A percentile compares a stretch with the other conserved stretches of the same genome.
These are phyloP conservation scores for Clitoria ternatea DNA, from an alignment of 306 rosid genomes.

Conservation along the genomic window DNA sequence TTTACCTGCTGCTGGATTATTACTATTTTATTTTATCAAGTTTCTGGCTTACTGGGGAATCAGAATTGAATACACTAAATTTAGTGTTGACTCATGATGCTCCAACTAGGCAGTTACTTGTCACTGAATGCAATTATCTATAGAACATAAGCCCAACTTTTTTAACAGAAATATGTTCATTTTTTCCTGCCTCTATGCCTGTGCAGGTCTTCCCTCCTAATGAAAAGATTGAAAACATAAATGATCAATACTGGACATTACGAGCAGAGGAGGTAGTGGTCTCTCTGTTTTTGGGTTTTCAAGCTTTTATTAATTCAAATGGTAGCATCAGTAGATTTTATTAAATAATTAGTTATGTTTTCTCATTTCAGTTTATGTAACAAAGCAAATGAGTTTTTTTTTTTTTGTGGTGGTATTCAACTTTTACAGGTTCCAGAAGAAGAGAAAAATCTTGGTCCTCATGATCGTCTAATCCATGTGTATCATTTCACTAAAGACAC, in stretches of 20 bases:
- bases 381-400: neutral
- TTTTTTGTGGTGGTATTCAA: neutral
- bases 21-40: neutral
- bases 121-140: constrained; percentile 2
- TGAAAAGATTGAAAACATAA: constrained; percentile 84
- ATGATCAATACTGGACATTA: constrained; percentile 92
- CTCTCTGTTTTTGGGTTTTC: constrained; percentile 14
- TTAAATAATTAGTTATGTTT: neutral
- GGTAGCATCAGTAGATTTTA: neutral
- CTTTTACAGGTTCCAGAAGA: constrained; percentile 70
- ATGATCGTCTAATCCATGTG: constrained; percentile 77
- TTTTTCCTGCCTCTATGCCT: constrained; percentile 9
- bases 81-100: neutral
- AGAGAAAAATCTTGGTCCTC: constrained; percentile 73
- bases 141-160: neutral
- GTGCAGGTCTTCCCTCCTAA: constrained; percentile 75
- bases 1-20: constrained; percentile 10
- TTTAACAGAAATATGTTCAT: neutral
- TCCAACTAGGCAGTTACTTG: neutral
- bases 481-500: constrained; percentile 87
- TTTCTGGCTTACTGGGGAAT: neutral
- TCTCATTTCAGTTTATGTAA: neutral
- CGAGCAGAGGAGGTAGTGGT: constrained; percentile 83
- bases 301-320: constrained; percentile 16
- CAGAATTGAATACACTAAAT: neutral